Percentiles rank a stretch among this genome's conserved stretches.
These are phyloP conservation scores for Handroanthus guayacan DNA, from an alignment of 257 asterid genomes.

Conservation along the genomic window DNA sequence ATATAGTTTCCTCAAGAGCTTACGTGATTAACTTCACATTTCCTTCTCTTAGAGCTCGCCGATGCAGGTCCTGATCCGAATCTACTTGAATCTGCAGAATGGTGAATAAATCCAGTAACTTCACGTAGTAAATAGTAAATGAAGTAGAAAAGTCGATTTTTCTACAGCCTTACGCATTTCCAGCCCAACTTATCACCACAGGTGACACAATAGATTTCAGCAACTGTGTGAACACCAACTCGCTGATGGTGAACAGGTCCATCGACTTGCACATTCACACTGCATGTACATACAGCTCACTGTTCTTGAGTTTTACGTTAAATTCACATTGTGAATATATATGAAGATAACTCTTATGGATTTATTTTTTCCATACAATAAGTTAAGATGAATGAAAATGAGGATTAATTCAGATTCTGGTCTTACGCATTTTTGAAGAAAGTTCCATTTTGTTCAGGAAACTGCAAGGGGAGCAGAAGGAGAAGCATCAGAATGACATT, in stretches of 20 bases:
- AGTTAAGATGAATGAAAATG: not conserved
- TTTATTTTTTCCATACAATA: no score
- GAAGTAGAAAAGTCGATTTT: not conserved
- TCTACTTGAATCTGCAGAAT: not conserved
- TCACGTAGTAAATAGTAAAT: not conserved
- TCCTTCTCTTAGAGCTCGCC: not conserved
- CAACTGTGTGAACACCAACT: constrained; percentile 18
- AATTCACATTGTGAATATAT: no score
- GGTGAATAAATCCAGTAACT: no score
- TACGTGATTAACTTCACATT: not conserved
- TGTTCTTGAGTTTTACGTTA: not conserved
- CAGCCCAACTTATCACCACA: constrained; percentile 14
- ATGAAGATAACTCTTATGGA: no score
- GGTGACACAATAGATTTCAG: constrained; percentile 10
- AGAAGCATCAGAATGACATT: no score
- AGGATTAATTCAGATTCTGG: not conserved
- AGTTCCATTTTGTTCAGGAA: not conserved
- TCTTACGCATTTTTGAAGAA: not conserved
- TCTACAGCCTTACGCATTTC: not conserved
- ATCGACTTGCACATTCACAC: constrained; percentile 23
- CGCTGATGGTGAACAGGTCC: not conserved
- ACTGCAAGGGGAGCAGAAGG: no score
- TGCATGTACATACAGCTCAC: not conserved
- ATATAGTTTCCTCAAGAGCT: not conserved
- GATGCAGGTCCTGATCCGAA: not conserved